Evolutionary conservation across 179 eudicot genomes (phyloP), one percentile per base, ranked within the genome.

Genomic region (Actinidia polygama): DNA sequence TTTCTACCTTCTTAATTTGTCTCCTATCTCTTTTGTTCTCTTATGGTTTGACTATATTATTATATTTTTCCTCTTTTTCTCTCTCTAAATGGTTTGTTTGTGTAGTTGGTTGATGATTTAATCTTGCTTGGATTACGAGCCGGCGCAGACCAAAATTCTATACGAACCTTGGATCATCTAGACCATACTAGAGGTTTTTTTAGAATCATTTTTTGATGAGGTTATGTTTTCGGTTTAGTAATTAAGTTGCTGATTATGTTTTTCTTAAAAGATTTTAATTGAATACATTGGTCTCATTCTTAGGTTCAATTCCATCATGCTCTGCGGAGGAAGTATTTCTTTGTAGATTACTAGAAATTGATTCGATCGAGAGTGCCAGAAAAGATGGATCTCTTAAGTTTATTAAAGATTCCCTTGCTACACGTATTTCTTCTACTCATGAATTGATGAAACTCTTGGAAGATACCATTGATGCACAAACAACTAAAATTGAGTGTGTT

Each of bases 271-370:
- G 53, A 46, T 1, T 40, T 40, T 57, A 67, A 80, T 47, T n/a
- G 19, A 21, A 67, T 30, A 46, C 47, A 7, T 74, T 81, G 69
- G 26, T n/a, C 71, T 57, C 73, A 8, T 73, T 58, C 40, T 78
- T 77, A 93, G 98, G 91, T 87, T 87, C 88, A 80, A 77, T 87
- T 77, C 90, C 93, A 53, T 84, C 91, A 16, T 95, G 99, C 85
- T 86, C 95, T 57, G 86, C 93, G 70, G 98, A 96, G 88, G 92
- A 96, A 64, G 79, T 91, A 61, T 93, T 92, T 85, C 95, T 96
- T 75, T 93, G 90, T 81, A 91, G 95, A 84, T 90, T 96, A 73
- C 85, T 96, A 82, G 87, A 90, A 82, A 87, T 76, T 54, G 89
- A 86, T 79, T 85, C 92, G 14, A 71, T 92, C 79, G 80, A 83